Conservation (phyloP, 2,329 filamentous ascomycete genomes). For the Chrysoporthe deuterocubensis region DNA sequence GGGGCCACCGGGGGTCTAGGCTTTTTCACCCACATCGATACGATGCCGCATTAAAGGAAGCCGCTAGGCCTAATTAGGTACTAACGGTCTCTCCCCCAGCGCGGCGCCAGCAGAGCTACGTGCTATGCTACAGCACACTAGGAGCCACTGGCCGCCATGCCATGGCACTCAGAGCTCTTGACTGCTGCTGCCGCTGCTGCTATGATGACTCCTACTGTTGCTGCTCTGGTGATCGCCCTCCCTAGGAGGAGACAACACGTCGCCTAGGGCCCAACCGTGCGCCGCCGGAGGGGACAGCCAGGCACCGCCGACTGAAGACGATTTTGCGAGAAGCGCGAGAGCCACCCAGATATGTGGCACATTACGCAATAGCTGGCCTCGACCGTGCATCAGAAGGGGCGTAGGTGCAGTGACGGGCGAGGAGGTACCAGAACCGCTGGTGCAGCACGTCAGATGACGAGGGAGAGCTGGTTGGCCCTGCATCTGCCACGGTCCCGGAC, state of each 20-base stretch:
- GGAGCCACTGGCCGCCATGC: too few relatives aligned
- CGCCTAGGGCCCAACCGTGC: too few relatives aligned
- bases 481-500: not conserved
- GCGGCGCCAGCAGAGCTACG: too few relatives aligned
- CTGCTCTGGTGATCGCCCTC: too few relatives aligned
- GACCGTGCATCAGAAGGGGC: constrained; percentile 3
- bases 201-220: too few relatives aligned
- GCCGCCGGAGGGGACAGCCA: not conserved
- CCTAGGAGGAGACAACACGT: too few relatives aligned
- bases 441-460: not conserved
- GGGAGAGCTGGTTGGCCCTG: not conserved
- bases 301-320: not conserved
- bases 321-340: constrained; percentile 1
- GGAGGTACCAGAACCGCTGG: not conserved
- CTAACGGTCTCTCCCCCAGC: not conserved
- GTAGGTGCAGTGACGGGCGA: not conserved
- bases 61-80: not conserved
- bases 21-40: not conserved
- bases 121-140: too few relatives aligned
- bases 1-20: constrained; percentile 9
- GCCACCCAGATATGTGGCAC: constrained; percentile 4
- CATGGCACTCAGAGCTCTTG: too few relatives aligned
- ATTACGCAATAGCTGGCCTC: constrained; percentile 6
- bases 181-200: too few relatives aligned
- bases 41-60: not conserved